Evolutionary conservation across 345 rosid species (phyloP).

Genomic region (Barbarea vulgaris): DNA sequence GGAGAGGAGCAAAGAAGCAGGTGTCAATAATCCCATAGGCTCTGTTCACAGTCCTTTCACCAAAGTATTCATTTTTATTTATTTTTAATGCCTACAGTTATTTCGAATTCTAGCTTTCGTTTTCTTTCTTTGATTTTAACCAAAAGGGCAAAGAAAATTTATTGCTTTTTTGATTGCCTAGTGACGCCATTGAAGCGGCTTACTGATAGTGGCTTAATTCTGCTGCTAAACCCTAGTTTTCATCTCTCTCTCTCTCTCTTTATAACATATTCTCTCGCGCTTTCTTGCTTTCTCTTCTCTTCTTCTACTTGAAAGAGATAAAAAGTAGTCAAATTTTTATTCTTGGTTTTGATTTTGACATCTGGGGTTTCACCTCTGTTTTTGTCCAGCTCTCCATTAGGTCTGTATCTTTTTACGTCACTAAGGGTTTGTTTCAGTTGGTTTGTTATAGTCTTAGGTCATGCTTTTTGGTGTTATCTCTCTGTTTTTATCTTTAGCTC

Average conservation of each 20-base stretch:
- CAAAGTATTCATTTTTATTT: slow-evolving; percentile 2
- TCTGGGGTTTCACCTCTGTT: slow-evolving; percentile 33
- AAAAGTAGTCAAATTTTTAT: slow-evolving; percentile 34
- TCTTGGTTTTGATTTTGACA: slow-evolving; percentile 42
- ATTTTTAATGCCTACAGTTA: slow-evolving; percentile 14
- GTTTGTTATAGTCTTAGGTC: slow-evolving; percentile 35
- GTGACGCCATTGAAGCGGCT: slow-evolving; percentile 51
- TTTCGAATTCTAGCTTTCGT: slow-evolving; percentile 16
- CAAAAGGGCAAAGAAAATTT: slow-evolving; percentile 16
- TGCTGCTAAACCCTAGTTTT: slow-evolving; percentile 42
- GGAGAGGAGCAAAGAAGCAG: slow-evolving; percentile 47
- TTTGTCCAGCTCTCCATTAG: slow-evolving; percentile 2
- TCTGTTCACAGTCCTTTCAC: slow-evolving; percentile 22
- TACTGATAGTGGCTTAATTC: slow-evolving; percentile 45
- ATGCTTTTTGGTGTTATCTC: slow-evolving; percentile 24
- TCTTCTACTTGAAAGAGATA: slow-evolving; percentile 38
- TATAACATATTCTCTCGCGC: slow-evolving; percentile 17
- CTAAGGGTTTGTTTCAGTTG: slow-evolving; percentile 27
- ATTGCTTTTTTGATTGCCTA: slow-evolving; percentile 31
- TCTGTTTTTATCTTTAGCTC: slow-evolving; percentile 20
- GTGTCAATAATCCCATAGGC: slow-evolving; percentile 47
- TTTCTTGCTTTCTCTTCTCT: slow-evolving; percentile 33
- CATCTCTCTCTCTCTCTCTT: slow-evolving; percentile 10
- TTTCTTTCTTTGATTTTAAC: slow-evolving; percentile 22
- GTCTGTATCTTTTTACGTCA: slow-evolving; percentile 29